Evolutionary conservation across 257 asterid genomes (phyloP), one percentile per base, ranked within the genome.

Genomic region (Orobanche coerulescens): DNA sequence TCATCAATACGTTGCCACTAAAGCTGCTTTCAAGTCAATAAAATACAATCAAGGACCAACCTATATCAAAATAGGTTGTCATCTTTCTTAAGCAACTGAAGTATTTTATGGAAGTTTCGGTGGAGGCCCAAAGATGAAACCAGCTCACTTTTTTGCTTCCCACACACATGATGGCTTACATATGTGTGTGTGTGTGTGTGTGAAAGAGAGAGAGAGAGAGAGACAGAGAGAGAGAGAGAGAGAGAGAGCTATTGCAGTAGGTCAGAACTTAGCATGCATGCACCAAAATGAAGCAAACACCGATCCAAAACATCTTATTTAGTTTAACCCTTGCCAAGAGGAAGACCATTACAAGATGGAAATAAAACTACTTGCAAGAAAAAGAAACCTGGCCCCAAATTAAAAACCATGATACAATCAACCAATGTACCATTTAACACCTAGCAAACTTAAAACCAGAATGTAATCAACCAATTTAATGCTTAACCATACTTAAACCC

Each of bases 281-380:
- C 65, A 44, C 54, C 50, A 0, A 9, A 33, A 56, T 63, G 48
- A 67, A 57, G 60, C 58, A 67, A 30, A 55, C 53, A 19, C 4
- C 39, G 66, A 62, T 36, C 49, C 10, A 28, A n/a, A 52, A 36
- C 56, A 26, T 46, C 23, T 40, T 16, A 7, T 47, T 49, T 7
- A 16, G 22, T 44, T 22, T 20, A 19, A 56, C 18, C 36, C 36
- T 30, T 3, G 36, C 42, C 51, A 31, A 25, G 30, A 1, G 16
- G 34, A 33, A 16, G 48, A 25, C 22, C 39, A 1, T 33, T 0
- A 16, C 18, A 42, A 53, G 43, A 14, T 53, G 1, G 49, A 20
- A 15, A 2, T 6, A 33, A 46, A 22, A 34, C 25, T 5, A 25
- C 6, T 13, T 19, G 50, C 15, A 47, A 9, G 4, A 20, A 56